Percentiles rank a stretch among this genome's conserved stretches.
These are phyloP conservation scores for Hamamelis virginiana DNA, from an alignment of 164 flowering plant species.

Conservation along the genomic window DNA sequence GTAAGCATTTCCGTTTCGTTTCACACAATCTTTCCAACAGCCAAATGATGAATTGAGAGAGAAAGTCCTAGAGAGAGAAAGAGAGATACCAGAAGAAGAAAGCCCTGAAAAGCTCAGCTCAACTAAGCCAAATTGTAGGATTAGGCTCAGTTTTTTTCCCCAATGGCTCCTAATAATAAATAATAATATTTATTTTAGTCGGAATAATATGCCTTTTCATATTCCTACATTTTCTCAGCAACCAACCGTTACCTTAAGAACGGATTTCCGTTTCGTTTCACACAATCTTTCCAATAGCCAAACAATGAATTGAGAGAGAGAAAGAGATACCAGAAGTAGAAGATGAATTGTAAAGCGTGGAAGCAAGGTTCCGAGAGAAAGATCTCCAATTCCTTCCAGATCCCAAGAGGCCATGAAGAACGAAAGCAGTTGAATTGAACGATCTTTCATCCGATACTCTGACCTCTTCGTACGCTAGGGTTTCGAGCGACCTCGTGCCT, in stretches of 20 bases:
- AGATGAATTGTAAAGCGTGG: constrained; percentile 43
- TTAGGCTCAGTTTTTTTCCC: too few relatives aligned
- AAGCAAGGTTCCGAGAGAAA: constrained; percentile 70
- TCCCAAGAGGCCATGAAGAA: constrained; percentile 89
- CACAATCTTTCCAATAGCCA: neutral
- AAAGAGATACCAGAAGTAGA: constrained; percentile 36
- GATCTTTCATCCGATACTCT: constrained; percentile 35
- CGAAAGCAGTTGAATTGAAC: constrained; percentile 54
- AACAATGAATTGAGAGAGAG: neutral
- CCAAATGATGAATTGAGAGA: neutral
- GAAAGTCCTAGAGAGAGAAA: too few relatives aligned
- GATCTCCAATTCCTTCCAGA: constrained; percentile 89
- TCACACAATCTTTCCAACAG: neutral
- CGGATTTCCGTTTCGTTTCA: too few relatives aligned
- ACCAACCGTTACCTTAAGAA: too few relatives aligned
- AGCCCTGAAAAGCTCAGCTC: too few relatives aligned
- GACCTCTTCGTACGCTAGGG: constrained; percentile 84
- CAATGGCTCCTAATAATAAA: too few relatives aligned
- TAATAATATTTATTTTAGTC: too few relatives aligned
- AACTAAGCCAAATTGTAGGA: too few relatives aligned
- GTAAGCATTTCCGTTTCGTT: too few relatives aligned
- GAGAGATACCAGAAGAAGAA: constrained; percentile 36
- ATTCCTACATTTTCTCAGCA: too few relatives aligned
- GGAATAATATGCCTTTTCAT: too few relatives aligned
- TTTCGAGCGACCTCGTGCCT: constrained; percentile 39